Evolutionary conservation across 148 eudicot genomes (phyloP).

Genomic region (Cornus controversa): DNA sequence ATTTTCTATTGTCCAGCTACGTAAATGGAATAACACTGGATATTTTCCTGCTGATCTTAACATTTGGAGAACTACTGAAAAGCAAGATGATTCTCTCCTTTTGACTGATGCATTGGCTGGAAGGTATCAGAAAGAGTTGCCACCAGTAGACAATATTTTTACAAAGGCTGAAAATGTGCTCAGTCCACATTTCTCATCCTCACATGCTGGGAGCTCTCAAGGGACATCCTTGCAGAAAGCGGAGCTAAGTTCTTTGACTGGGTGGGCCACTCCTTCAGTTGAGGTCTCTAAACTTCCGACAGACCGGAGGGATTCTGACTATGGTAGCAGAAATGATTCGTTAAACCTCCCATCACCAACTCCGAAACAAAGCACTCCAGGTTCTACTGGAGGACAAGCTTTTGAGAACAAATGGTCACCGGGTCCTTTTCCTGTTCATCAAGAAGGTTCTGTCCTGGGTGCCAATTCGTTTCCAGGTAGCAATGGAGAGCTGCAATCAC

Average conservation of each 20-base stretch:
- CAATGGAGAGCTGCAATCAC: conserved; percentile 43
- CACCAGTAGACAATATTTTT: conserved; percentile 5
- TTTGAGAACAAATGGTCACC: conserved; percentile 30
- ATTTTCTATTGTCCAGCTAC: conserved; percentile 78
- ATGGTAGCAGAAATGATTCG: conserved; percentile 32
- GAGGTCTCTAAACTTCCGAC: conserved; percentile 39
- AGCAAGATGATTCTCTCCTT: conserved; percentile 67
- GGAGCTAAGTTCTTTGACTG: conserved; percentile 18
- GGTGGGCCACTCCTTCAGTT: conserved; percentile 26
- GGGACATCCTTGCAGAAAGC: conserved; percentile 17
- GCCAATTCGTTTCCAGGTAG: conserved; percentile 26
- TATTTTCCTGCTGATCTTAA: conserved; percentile 75
- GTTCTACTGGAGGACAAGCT: conserved; percentile 27
- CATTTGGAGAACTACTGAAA: conserved; percentile 66
- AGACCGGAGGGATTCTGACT: conserved; percentile 29
- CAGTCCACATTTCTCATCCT: conserved; percentile 19
- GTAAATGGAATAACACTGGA: conserved; percentile 90
- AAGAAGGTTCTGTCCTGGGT: conserved; percentile 12
- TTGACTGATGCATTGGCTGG: conserved; percentile 76
- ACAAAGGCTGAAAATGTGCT: conserved; percentile 14
- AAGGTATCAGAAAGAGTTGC: conserved; percentile 46
- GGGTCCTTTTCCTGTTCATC: conserved; percentile 10
- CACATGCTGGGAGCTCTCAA: conserved; percentile 18
- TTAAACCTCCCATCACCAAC: conserved; percentile 78
- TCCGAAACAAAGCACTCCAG: conserved; percentile 43